These are phyloP conservation scores for Peniophora sp. DNA, from an alignment of 1,284 basidiomycete genomes.

Conservation along the genomic window DNA sequence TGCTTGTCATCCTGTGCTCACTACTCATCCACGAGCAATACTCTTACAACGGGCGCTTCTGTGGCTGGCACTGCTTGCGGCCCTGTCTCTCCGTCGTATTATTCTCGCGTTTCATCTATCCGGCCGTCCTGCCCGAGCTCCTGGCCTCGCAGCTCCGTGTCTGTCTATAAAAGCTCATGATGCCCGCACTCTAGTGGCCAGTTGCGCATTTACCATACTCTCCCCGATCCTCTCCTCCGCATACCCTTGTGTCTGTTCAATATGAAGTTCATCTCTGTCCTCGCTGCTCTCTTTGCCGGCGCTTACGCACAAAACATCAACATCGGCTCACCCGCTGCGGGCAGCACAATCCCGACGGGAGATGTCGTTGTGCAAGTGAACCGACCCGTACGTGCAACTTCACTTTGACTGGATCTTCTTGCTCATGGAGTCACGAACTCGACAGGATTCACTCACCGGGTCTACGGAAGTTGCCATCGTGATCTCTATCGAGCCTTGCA, in stretches of 20 bases:
- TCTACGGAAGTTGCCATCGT: constrained; percentile 35
- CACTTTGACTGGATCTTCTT: not conserved
- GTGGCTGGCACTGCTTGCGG: no score
- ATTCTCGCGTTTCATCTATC: no score
- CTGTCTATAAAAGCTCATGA: constrained; percentile 14
- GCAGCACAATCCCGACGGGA: constrained; percentile 25
- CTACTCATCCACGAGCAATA: no score
- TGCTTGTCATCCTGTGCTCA: no score
- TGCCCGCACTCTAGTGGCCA: no score
- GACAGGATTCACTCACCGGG: constrained; percentile 28
- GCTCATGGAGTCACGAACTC: not conserved
- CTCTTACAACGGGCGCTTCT: no score
- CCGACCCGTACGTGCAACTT: constrained; percentile 28
- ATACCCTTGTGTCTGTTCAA: not conserved
- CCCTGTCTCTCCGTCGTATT: no score
- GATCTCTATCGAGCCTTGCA: constrained; percentile 30
- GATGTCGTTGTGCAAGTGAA: constrained; percentile 33
- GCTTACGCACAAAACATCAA: constrained; percentile 31
- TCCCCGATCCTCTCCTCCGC: no score
- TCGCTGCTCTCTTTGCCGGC: not conserved
- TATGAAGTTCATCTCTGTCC: not conserved
- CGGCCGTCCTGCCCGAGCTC: not conserved
- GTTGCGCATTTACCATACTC: no score
- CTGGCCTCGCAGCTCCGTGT: not conserved
- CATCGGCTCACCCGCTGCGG: constrained; percentile 29